Conservation (phyloP, 495 filamentous ascomycete species). For the Xylaria cubensis region DNA sequence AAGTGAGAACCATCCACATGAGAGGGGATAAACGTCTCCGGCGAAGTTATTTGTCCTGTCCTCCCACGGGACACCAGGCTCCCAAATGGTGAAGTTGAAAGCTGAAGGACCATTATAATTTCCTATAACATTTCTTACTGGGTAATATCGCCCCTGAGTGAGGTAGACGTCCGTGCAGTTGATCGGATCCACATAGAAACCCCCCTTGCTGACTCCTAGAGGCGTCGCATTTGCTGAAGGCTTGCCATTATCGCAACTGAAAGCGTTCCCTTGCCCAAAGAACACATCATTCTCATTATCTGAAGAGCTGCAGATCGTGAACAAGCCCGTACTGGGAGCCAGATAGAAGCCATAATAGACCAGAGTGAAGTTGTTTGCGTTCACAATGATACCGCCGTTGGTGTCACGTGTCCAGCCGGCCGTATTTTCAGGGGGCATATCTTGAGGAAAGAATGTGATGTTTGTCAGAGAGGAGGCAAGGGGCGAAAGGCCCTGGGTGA, state of each 20-base stretch:
- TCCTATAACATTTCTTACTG: slow-evolving; percentile 10
- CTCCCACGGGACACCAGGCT: slow-evolving; percentile 6
- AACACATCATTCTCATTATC: slow-evolving; percentile 13
- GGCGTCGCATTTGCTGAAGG: not conserved
- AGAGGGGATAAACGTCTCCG: slow-evolving; percentile 4
- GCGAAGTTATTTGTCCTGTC: not conserved
- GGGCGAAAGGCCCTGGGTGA: slow-evolving; percentile 7
- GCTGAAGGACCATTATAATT: slow-evolving; percentile 12
- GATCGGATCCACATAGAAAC: not conserved
- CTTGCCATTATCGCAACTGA: slow-evolving; percentile 10
- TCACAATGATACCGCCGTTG: slow-evolving; percentile 17
- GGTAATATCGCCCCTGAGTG: not conserved
- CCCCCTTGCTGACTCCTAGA: not conserved
- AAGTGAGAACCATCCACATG: slow-evolving; percentile 7
- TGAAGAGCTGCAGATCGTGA: slow-evolving; percentile 7
- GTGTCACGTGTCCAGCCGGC: slow-evolving; percentile 10
- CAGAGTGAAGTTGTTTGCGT: slow-evolving; percentile 17
- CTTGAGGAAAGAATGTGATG: slow-evolving; percentile 13
- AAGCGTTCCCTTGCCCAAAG: slow-evolving; percentile 15
- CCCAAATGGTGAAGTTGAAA: slow-evolving; percentile 20
- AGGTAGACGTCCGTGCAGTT: slow-evolving; percentile 11
- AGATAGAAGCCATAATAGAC: slow-evolving; percentile 18
- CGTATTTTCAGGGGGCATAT: not conserved
- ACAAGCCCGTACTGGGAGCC: slow-evolving; percentile 3
- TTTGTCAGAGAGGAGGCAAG: slow-evolving; percentile 21